Conservation (phyloP, 2,329 filamentous ascomycete species). For the Capronia epimyces region DNA sequence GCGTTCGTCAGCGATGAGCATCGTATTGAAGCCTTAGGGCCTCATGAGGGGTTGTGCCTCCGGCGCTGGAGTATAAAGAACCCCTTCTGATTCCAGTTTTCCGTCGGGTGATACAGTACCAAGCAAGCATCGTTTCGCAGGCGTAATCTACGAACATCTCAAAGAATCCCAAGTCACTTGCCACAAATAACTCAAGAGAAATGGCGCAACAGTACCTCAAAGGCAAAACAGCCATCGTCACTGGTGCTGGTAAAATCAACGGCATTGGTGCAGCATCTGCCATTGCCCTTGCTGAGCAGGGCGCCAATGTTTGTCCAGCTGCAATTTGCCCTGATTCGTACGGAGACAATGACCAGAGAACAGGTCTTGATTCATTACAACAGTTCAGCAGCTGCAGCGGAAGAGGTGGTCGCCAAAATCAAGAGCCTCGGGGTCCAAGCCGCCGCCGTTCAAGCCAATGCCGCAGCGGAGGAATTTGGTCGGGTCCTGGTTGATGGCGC, state of each 20-base stretch:
- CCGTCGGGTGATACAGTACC: not conserved
- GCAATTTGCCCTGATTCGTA: not conserved
- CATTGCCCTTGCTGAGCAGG: slow-evolving; percentile 19
- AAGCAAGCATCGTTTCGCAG: not conserved
- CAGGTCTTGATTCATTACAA: slow-evolving; percentile 31
- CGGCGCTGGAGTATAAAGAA: not conserved
- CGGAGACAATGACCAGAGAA: slow-evolving; percentile 28
- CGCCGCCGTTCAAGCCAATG: slow-evolving; percentile 19
- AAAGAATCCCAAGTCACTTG: not conserved
- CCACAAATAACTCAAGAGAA: not conserved
- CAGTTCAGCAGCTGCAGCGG: slow-evolving; percentile 28
- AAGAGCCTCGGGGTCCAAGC: slow-evolving; percentile 16
- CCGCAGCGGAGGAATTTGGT: slow-evolving; percentile 13
- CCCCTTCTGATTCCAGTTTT: not conserved
- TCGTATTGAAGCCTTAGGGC: not conserved
- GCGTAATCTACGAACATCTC: not conserved
- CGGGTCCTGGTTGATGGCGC: slow-evolving; percentile 19
- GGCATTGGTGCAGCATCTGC: slow-evolving; percentile 29
- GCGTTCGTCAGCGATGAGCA: not conserved
- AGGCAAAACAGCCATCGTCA: slow-evolving; percentile 30
- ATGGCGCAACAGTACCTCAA: slow-evolving; percentile 19
- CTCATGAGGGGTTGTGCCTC: not conserved
- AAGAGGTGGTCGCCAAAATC: slow-evolving; percentile 29
- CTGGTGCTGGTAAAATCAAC: slow-evolving; percentile 29
- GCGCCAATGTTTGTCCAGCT: slow-evolving; percentile 15